These are phyloP conservation scores for Fusarium subglutinans DNA, from an alignment of 2,329 filamentous ascomycete genomes.

Conservation along the genomic window DNA sequence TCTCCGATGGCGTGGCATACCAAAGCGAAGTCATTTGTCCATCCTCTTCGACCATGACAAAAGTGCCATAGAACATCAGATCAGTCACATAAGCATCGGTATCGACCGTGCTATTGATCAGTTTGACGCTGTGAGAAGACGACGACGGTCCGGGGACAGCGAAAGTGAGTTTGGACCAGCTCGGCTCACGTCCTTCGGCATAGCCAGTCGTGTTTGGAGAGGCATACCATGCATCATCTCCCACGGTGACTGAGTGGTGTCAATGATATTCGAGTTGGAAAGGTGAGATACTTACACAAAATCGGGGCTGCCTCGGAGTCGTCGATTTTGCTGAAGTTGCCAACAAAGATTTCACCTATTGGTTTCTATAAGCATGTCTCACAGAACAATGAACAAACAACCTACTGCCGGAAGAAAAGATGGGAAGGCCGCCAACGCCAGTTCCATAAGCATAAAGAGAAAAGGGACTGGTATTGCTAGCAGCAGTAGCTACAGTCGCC, in stretches of 20 bases:
- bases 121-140: not conserved
- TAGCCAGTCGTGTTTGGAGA: slow-evolving; percentile 1
- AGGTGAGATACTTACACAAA: not conserved
- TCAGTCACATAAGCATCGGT: not conserved
- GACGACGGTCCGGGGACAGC: not conserved
- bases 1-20: not conserved
- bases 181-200: not conserved
- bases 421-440: not conserved
- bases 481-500: not conserved
- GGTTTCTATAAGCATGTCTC: not conserved
- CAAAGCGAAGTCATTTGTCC: not conserved
- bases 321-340: slow-evolving; percentile 1
- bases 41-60: not conserved
- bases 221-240: not conserved
- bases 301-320: not conserved
- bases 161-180: slow-evolving; percentile 1
- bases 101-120: not conserved
- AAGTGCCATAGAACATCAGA: not conserved
- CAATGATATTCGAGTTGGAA: rapidly evolving
- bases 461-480: not conserved
- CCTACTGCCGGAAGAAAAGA: slow-evolving; percentile 4
- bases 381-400: rapidly evolving
- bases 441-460: slow-evolving; percentile 8
- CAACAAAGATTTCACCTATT: not conserved
- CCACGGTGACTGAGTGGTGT: not conserved